These are phyloP conservation scores for Podaxis rugospora DNA, from an alignment of 768 basidiomycete species.

Conservation along the genomic window DNA sequence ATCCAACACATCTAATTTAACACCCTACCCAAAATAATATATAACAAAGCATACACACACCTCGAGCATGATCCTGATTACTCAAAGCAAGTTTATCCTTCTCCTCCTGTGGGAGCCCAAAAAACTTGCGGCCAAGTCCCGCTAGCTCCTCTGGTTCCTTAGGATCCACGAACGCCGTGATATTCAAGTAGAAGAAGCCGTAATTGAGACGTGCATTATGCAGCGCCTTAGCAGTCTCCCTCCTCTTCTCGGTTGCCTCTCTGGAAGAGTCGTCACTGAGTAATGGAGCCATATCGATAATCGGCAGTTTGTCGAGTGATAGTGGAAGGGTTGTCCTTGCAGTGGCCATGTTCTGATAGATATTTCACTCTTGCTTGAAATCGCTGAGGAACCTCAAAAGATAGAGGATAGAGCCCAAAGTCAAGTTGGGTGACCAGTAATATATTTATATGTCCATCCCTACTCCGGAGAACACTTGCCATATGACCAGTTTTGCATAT, in stretches of 20 bases:
- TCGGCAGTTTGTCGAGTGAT: conserved; percentile 43
- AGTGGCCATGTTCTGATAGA: not conserved
- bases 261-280: conserved; percentile 29
- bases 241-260: conserved; percentile 31
- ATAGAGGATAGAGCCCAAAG: not conserved
- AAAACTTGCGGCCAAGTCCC: conserved; percentile 67
- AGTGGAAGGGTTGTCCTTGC: not conserved
- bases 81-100: conserved; percentile 71
- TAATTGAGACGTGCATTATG: conserved; percentile 73
- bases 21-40: not conserved
- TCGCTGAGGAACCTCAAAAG: not conserved
- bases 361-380: not conserved
- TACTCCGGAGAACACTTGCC: not conserved
- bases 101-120: conserved; percentile 63
- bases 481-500: not conserved
- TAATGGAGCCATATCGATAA: conserved; percentile 72
- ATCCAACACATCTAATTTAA: not conserved
- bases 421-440: not conserved
- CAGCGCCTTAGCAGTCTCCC: conserved; percentile 48
- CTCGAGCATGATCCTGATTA: conserved; percentile 72
- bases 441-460: not conserved
- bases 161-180: conserved; percentile 52
- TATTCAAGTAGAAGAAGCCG: conserved; percentile 88
- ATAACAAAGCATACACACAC: conserved; percentile 30
- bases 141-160: conserved; percentile 64